These are phyloP conservation scores for Coemansia sp. DNA, from an alignment of 192 early-diverging fungal species.

Conservation along the genomic window DNA sequence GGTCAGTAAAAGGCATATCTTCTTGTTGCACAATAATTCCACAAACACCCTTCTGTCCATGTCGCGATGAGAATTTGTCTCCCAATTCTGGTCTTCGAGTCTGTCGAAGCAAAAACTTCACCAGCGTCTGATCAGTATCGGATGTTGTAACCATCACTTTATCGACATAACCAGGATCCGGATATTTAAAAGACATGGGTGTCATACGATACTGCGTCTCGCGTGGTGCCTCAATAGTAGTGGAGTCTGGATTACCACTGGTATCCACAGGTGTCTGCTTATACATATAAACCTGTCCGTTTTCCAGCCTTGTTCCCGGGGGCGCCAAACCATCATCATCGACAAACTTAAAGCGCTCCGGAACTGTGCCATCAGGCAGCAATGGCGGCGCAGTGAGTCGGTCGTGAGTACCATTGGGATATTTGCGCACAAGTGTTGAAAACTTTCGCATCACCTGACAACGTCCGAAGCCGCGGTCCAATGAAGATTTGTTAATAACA, in stretches of 20 bases:
- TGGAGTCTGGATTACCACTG: slow-evolving; percentile 56
- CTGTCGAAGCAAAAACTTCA: slow-evolving; percentile 88
- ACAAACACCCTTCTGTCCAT: slow-evolving; percentile 97
- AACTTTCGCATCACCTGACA: slow-evolving; percentile 94
- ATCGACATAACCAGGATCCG: slow-evolving; percentile 86
- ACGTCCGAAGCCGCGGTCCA: slow-evolving; percentile 95
- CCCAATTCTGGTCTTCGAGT: slow-evolving; percentile 94
- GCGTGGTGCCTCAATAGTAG: slow-evolving; percentile 57
- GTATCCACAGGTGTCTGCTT: slow-evolving; percentile 81
- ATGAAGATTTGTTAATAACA: slow-evolving; percentile 87
- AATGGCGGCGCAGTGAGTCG: slow-evolving; percentile 66
- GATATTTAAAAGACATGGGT: slow-evolving; percentile 86
- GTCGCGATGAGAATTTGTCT: slow-evolving; percentile 97
- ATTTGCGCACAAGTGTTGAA: slow-evolving; percentile 78
- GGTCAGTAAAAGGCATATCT: slow-evolving; percentile 95
- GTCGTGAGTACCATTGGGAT: slow-evolving; percentile 86
- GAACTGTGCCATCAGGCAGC: slow-evolving; percentile 55
- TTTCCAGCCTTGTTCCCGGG: slow-evolving; percentile 75
- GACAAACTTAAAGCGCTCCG: slow-evolving; percentile 64
- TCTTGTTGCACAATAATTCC: slow-evolving; percentile 96
- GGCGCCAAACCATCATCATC: slow-evolving; percentile 89
- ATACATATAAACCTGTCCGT: slow-evolving; percentile 74
- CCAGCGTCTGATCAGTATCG: slow-evolving; percentile 85
- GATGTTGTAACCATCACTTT: slow-evolving; percentile 92
- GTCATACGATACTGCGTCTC: slow-evolving; percentile 62